phyloP scores from a whole-genome alignment of 169 alveolate genomes.

The Perkinsus olseni region DNA sequence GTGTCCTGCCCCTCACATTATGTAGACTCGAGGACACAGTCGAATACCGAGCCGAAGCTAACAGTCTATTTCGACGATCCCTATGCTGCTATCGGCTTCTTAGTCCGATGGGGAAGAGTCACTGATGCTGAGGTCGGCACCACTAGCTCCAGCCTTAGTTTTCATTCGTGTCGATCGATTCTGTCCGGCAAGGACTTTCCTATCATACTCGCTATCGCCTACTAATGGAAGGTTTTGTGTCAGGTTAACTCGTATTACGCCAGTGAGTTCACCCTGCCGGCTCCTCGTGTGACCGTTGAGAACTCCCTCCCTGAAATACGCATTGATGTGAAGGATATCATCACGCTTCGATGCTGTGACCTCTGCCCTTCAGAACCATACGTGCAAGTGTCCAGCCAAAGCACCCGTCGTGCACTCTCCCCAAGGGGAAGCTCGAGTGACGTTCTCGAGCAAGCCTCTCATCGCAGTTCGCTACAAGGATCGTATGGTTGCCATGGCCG shows the following conservation, averaged over 20 bases:
- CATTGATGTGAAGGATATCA: neutral
- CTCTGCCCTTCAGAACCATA: neutral
- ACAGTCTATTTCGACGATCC: neutral
- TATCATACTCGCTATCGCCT: too few relatives aligned
- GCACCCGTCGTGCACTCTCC: neutral
- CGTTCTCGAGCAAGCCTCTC: neutral
- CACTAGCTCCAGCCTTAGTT: too few relatives aligned
- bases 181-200: too few relatives aligned
- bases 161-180: too few relatives aligned
- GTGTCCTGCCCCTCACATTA: neutral
- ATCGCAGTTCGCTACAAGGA: neutral
- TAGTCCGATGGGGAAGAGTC: neutral
- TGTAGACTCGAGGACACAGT: neutral
- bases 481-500: neutral
- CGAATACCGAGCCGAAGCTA: neutral
- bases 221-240: neutral
- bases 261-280: neutral
- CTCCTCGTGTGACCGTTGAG: neutral
- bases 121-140: neutral
- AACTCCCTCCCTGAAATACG: neutral
- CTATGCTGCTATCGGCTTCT: neutral
- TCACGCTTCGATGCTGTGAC: neutral
- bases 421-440: neutral
- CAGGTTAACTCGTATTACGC: neutral
- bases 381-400: neutral